Evolutionary conservation across 331 rosid genomes (phyloP).

Genomic region (Telfairia occidentalis): DNA sequence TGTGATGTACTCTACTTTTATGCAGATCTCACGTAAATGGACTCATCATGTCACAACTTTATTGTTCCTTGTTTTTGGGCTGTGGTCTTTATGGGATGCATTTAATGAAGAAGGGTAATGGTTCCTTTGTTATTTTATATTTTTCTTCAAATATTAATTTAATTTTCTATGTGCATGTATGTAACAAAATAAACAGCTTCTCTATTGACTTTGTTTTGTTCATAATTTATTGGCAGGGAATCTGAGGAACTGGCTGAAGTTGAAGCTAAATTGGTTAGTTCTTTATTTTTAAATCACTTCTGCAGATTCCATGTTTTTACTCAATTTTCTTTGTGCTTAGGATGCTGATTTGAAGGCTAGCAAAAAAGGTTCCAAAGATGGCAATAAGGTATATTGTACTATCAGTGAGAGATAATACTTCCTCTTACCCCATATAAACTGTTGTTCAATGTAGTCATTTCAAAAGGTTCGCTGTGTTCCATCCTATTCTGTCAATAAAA

Average conservation of each 20-base stretch:
- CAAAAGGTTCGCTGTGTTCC: neutral
- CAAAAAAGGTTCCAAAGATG: slow-evolving; percentile 37
- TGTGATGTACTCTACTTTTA: slow-evolving; percentile 7
- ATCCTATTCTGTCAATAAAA: neutral
- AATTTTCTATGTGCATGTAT: neutral
- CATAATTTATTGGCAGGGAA: slow-evolving; percentile 44
- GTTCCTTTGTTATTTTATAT: slow-evolving; percentile 12
- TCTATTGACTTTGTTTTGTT: slow-evolving; percentile 9
- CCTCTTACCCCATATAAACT: neutral
- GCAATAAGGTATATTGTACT: slow-evolving; percentile 40
- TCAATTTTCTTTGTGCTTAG: slow-evolving; percentile 29
- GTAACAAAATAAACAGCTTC: neutral
- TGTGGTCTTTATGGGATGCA: slow-evolving; percentile 92
- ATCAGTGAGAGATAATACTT: neutral
- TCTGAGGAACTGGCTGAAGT: slow-evolving; percentile 89
- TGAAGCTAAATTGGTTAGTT: slow-evolving; percentile 76
- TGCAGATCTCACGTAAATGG: slow-evolving; percentile 79
- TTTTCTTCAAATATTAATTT: neutral
- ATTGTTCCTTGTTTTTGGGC: slow-evolving; percentile 75
- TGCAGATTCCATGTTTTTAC: slow-evolving; percentile 17
- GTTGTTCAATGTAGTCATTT: neutral
- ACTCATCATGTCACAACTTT: slow-evolving; percentile 78
- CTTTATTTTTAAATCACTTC: neutral
- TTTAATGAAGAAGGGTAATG: slow-evolving; percentile 56
- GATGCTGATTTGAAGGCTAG: slow-evolving; percentile 56